Base-by-base conservation (phyloP, 2,329 filamentous ascomycete genomes). In the Colletotrichum filicis region DNA sequence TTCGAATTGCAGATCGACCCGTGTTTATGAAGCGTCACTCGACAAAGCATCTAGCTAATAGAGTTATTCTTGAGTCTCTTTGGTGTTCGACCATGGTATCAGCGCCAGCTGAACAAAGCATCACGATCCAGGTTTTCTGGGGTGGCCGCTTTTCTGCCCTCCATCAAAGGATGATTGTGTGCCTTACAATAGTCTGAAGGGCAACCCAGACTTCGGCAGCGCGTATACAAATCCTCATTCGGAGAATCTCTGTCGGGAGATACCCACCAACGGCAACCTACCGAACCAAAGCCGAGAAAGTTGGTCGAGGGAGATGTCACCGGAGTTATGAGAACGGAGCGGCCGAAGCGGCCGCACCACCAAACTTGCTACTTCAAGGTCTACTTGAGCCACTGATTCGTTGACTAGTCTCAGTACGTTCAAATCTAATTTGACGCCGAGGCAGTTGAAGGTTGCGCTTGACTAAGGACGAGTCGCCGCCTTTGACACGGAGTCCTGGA, bases 71-170 rank as follows among this genome's bases (percentile, higher is more conserved):
- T n/a, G 28, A 19, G 5, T 28, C 53, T 24, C n/a, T 9, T 19
- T 30, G 14, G 8, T 55, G 61, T 55, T 35, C 46, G 22, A 26
- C 2, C 12, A 22, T 26, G n/a, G n/a, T 7, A 8, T 22, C 14
- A n/a, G 6, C 24, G 30, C 26, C 19, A 16, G 28, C 28, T 5
- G 2, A 7, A 35, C 61, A 64, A 64, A 64, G 61, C 46, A 26
- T n/a, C n/a, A 49, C 19, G 8, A 0, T 1, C 19, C 2, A 26
- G 52, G 8, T 5, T 6, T 4, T 3, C 4, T 11, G 1, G 11
- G 19, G 8, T 42, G 42, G 19, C 8, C 42, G 7, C 19, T n/a
- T 46, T 46, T 16, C 7, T 46, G 16, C 16, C 42, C 16, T n/a
- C 19, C 3, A 49, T 49, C 8, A 49, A 49, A 8, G 4, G 42